phyloP scores from a whole-genome alignment of 192 early-diverging fungal species.

The Coemansia sp. region DNA sequence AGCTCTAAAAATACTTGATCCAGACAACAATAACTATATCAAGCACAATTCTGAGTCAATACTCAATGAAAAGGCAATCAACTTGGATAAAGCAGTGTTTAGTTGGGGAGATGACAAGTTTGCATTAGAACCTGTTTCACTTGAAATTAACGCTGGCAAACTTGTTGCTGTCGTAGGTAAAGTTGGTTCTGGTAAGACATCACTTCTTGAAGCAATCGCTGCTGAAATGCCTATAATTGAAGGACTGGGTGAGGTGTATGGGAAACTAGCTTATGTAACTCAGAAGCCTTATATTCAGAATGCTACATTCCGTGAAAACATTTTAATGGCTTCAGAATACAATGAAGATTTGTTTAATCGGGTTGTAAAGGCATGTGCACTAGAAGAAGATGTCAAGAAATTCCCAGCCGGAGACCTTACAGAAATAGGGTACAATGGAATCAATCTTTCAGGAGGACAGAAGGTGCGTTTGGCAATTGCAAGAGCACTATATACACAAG shows the following conservation, averaged over 20 bases:
- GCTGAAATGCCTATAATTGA: slow-evolving; percentile 75
- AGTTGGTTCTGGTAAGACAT: slow-evolving; percentile 41
- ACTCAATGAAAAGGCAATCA: neutral
- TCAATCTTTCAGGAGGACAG: slow-evolving; percentile 56
- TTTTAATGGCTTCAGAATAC: too few species aligned
- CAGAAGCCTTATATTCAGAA: slow-evolving; percentile 51
- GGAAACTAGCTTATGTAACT: slow-evolving; percentile 45
- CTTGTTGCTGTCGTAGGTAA: slow-evolving; percentile 52
- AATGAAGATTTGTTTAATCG: neutral
- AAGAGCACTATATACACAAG: slow-evolving; percentile 59
- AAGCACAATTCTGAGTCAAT: neutral
- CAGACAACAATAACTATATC: slow-evolving; percentile 4
- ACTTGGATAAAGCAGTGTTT: slow-evolving; percentile 17
- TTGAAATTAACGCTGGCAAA: slow-evolving; percentile 18
- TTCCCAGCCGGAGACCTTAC: slow-evolving; percentile 56
- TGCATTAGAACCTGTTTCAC: neutral
- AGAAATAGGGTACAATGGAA: too few species aligned
- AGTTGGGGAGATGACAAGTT: slow-evolving; percentile 37
- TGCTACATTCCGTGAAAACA: slow-evolving; percentile 4
- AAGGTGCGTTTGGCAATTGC: slow-evolving; percentile 64
- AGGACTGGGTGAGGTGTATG: slow-evolving; percentile 68
- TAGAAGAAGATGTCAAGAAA: slow-evolving; percentile 21
- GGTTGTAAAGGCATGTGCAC: slow-evolving; percentile 34
- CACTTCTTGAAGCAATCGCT: slow-evolving; percentile 56
- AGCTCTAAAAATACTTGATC: slow-evolving; percentile 3